Evolutionary conservation across 2,329 filamentous ascomycete species (phyloP), one percentile per base, ranked within the genome.

Genomic region (Fusarium sp.): DNA sequence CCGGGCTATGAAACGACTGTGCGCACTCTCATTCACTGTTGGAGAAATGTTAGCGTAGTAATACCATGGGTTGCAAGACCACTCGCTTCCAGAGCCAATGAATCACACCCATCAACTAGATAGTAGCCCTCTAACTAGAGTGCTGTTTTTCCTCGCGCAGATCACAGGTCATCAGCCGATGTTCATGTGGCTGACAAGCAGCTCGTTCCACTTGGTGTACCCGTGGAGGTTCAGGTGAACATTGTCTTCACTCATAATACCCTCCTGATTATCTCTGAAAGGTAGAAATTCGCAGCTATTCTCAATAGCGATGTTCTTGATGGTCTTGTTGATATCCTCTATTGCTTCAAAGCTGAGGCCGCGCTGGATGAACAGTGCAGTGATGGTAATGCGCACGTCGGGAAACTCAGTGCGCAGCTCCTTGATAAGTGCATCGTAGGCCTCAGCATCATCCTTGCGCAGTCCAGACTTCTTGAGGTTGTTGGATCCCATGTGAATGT

Each of bases 401-500:
- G 53, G 62, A 5, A 52, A 29, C 9, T 20, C 24, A 2, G 20
- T 16, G 15, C 31, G 52, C 2, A 65, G 8, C 8, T 33, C 8
- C 16, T 24, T 33, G 3, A 65, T 2, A 10, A 59, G 4, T 1
- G 3, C 4, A 0, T 3, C 8, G 3, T 53, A 65, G 0, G 23
- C 41, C 7, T 37, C 39, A 0, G 13, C 28, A 11, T 65, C 62
- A 1, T 6, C 9, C 6, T 42, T 28, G 13, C n/a, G 53, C 3
- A 65, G 20, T 2, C 62, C 62, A 3, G 23, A 4, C 1, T 20
- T 42, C 44, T 52, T 65, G 8, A 65, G 24, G 0, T 60, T 59
- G 13, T 65, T 65, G 21, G 50, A 38, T 8, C 62, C 62, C 33
- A 65, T 65, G 21, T 65, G 60, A 2, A 65, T 18, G 4, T 65